These are phyloP conservation scores for Talaromyces sp. DNA, from an alignment of 2,329 filamentous ascomycete genomes.

Conservation along the genomic window DNA sequence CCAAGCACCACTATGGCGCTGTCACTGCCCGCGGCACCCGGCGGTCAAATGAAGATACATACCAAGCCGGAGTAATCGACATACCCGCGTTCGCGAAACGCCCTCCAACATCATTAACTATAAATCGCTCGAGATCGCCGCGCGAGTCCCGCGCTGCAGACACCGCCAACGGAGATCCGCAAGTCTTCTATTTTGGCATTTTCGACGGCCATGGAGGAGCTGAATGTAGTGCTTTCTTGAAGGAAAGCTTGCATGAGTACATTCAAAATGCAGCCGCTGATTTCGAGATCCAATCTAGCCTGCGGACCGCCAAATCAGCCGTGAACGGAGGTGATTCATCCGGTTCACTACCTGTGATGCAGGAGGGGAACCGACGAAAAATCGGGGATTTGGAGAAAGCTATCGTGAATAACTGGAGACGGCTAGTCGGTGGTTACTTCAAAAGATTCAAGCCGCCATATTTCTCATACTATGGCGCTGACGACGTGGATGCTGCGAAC, in stretches of 20 bases:
- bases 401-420: slow-evolving; percentile 76
- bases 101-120: slow-evolving; percentile 66
- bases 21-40: slow-evolving; percentile 77
- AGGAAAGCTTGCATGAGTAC: slow-evolving; percentile 82
- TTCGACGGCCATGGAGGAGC: slow-evolving; percentile 94
- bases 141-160: slow-evolving; percentile 69
- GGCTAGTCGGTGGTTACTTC: slow-evolving; percentile 91
- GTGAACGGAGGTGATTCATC: slow-evolving; percentile 13
- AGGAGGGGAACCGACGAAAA: slow-evolving; percentile 60
- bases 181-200: slow-evolving; percentile 95
- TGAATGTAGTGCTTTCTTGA: slow-evolving; percentile 84
- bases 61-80: slow-evolving; percentile 91
- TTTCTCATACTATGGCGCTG: slow-evolving; percentile 59
- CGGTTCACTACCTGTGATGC: slow-evolving; percentile 51
- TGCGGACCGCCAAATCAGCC: slow-evolving; percentile 51
- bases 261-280: slow-evolving; percentile 77
- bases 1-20: slow-evolving; percentile 94
- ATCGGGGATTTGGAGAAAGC: slow-evolving; percentile 70
- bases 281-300: slow-evolving; percentile 77
- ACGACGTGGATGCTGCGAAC: slow-evolving; percentile 28
- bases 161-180: slow-evolving; percentile 81
- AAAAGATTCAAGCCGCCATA: slow-evolving; percentile 81
- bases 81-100: slow-evolving; percentile 90
- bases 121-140: slow-evolving; percentile 35
- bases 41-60: slow-evolving; percentile 89